These are phyloP conservation scores for Neostapfia colusana DNA, from an alignment of 176 grass and related monocot species.

Conservation along the genomic window DNA sequence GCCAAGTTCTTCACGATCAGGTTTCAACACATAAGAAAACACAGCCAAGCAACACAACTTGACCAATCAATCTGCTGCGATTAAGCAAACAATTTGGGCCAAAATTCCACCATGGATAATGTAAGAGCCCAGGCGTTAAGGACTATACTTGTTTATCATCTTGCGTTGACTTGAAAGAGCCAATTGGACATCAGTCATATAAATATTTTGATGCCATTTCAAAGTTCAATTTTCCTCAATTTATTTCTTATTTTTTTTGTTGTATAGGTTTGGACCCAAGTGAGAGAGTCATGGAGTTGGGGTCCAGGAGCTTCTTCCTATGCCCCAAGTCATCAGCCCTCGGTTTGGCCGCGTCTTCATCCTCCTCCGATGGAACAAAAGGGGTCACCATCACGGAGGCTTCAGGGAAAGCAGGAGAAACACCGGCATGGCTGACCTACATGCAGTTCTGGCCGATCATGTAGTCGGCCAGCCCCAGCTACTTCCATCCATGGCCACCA, in stretches of 20 bases:
- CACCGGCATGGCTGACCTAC: slow-evolving; percentile 45
- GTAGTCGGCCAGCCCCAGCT: background rate
- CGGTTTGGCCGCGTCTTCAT: slow-evolving; percentile 21
- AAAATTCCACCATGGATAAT: background rate
- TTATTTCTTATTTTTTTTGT: background rate
- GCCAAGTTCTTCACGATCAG: background rate
- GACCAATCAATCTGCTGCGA: background rate
- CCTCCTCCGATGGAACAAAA: slow-evolving; percentile 37
- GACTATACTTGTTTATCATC: background rate
- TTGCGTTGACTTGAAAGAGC: background rate
- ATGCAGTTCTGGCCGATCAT: slow-evolving; percentile 59
- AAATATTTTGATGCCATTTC: background rate
- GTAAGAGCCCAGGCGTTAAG: background rate
- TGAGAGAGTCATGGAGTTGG: slow-evolving; percentile 71
- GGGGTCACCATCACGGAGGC: slow-evolving; percentile 6
- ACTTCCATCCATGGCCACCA: background rate
- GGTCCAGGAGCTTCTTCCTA: slow-evolving; percentile 94
- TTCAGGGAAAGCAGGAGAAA: background rate
- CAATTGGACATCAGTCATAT: background rate
- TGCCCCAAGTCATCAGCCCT: slow-evolving; percentile 51
- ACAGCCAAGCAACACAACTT: background rate
- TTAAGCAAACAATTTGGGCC: background rate
- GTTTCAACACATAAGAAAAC: background rate
- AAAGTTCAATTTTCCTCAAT: background rate
- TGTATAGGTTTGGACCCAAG: slow-evolving; percentile 58